Evolutionary conservation across 257 asterid genomes (phyloP), one percentile per base, ranked within the genome.

Genomic region (Capsicum pubescens): DNA sequence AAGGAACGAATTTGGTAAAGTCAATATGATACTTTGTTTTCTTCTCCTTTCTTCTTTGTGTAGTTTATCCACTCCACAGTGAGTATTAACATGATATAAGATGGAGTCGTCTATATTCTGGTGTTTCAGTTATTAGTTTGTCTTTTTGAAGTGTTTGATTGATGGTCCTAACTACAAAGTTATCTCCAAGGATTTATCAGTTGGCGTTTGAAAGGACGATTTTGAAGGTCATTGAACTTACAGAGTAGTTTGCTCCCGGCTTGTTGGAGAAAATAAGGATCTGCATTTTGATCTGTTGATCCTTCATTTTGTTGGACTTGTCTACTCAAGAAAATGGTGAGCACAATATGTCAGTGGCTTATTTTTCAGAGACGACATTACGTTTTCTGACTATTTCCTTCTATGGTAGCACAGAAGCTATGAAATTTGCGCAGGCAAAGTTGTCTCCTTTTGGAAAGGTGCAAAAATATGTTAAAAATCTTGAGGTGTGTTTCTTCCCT

Each of bases 221-320:
- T 72, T 86, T 94, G 79, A 91, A 91, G 90, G 99, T 98, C 68
- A 95, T 95, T 39, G 95, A 93, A 89, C 88, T 94, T 89, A 95
- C 95, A 0, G 91, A 89, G 86, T 93, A 93, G 84, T 89, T 91
- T 46, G 93, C 90, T 14, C 95, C 97, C 66, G 95, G 92, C 87
- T 88, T 95, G 72, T 85, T 95, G 82, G 97, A 94, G 87, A 89
- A 90, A 91, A 92, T 86, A 89, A 85, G 90, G 95, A 92, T 92
- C 85, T 95, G 87, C 92, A 92, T 88, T 95, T 95, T 86, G 97
- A 95, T 89, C 97, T 95, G 61, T 87, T 94, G 87, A 88, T 97
- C 90, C 97, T 95, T 86, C 96, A 87, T 86, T 95, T 93, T 83
- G 89, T 92, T 78, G 93, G 90, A 88, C 93, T 95, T 46, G 91